Base-by-base conservation (phyloP, 805 yeast genomes). In the Yamadazyma scolyti region DNA sequence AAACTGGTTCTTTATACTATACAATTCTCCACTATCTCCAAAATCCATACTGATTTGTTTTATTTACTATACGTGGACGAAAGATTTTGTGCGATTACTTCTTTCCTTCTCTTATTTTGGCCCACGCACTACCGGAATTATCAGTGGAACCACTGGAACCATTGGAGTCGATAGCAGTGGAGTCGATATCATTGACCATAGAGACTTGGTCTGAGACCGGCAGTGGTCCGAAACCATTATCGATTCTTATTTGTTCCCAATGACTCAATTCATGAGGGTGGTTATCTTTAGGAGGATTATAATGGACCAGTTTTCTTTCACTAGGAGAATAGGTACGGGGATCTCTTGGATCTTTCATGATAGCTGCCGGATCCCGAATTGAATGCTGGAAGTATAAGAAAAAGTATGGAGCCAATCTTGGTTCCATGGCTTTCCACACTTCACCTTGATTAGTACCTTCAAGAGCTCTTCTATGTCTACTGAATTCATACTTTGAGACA, bases 1-100 rank as follows among this genome's bases (percentile, higher is more conserved):
- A 57, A 76, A 79, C 36, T 73, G 74, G 46, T 75, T 79, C 42
- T 75, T 69, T 16, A 79, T 53, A 11, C 65, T 67, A 53, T 68
- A 79, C 21, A 74, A 62, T 45, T 77, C 82, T 52, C 68, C 67
- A 5, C 69, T 60, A 40, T 63, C 70, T 26, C 61, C 48, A 33
- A 60, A 60, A 37, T 59, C 65, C 71, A 65, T 65, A 18, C n/a
- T 23, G 20, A 17, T 23, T n/a, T n/a, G n/a, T n/a, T n/a, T n/a
- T n/a, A n/a, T n/a, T n/a, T n/a, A n/a, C n/a, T n/a, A 19, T 19
- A 23, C 25, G 14, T 12, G 13, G 25, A 23, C n/a, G n/a, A n/a
- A n/a, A n/a, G n/a, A n/a, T n/a, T n/a, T n/a, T n/a, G n/a, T n/a
- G n/a, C n/a, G n/a, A n/a, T n/a, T n/a, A n/a, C n/a, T n/a, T n/a